phyloP scores from a whole-genome alignment of 2,329 filamentous ascomycete species.

The Pseudogymnoascus sp. region DNA sequence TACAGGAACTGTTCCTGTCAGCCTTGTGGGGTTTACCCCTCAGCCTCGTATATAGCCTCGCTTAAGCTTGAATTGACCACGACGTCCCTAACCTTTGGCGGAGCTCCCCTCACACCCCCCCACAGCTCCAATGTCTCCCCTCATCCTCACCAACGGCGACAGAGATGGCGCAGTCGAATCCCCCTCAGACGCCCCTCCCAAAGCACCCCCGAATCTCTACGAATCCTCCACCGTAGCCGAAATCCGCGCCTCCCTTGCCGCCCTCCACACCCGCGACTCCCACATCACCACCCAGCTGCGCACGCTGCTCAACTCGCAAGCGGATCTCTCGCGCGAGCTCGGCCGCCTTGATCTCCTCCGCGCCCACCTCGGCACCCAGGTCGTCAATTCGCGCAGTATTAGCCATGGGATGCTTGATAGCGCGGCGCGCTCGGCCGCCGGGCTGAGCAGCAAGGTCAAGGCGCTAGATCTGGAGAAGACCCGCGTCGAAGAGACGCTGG shows the following conservation, averaged over 20 bases:
- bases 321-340: constrained; percentile 79
- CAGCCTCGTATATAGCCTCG: constrained; percentile 6
- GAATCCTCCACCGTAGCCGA: constrained; percentile 70
- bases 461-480: constrained; percentile 85
- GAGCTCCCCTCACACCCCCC: not conserved
- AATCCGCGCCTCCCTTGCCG: constrained; percentile 68
- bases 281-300: constrained; percentile 68
- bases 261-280: constrained; percentile 70
- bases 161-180: constrained; percentile 14
- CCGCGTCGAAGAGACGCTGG: constrained; percentile 80
- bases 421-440: constrained; percentile 76
- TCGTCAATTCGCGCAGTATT: constrained; percentile 72
- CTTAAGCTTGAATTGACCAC: constrained; percentile 8
- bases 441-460: constrained; percentile 81
- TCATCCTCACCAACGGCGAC: constrained; percentile 28
- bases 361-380: constrained; percentile 80
- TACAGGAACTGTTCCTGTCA: not conserved
- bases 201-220: constrained; percentile 40
- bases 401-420: constrained; percentile 85
- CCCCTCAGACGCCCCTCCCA: constrained; percentile 13
- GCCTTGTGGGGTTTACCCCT: not conserved
- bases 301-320: constrained; percentile 71
- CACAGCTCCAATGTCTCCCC: constrained; percentile 27
- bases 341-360: constrained; percentile 82
- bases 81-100: not conserved